These are phyloP conservation scores for Ceratocystis huliohia DNA, from an alignment of 2,329 filamentous ascomycete genomes.

Conservation along the genomic window DNA sequence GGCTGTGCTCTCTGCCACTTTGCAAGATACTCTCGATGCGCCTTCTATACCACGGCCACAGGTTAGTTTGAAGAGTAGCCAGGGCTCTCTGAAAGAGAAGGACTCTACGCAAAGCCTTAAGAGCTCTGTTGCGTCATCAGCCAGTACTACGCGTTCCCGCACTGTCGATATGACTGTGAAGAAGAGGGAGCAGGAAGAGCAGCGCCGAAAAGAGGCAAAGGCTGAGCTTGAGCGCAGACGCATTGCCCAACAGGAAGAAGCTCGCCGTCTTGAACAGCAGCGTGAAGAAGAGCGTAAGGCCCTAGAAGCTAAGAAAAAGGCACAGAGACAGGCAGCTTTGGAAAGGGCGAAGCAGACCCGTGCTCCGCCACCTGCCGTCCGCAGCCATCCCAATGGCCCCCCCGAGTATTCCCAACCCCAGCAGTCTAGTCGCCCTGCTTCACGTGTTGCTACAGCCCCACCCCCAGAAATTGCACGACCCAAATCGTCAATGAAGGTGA, in stretches of 20 bases:
- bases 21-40: constrained; percentile 41
- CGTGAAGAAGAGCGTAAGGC: constrained; percentile 49
- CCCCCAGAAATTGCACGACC: constrained; percentile 29
- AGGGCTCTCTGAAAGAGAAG: constrained; percentile 49
- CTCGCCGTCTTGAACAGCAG: constrained; percentile 42
- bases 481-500: constrained; percentile 31
- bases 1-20: constrained; percentile 42
- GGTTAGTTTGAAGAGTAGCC: constrained; percentile 53
- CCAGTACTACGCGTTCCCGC: constrained; percentile 47
- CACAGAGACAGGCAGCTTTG: constrained; percentile 49
- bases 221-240: constrained; percentile 68
- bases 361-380: constrained; percentile 47
- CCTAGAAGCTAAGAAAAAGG: constrained; percentile 52
- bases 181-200: constrained; percentile 76
- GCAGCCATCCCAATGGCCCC: constrained; percentile 41
- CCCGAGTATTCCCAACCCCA: constrained; percentile 33
- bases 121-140: constrained; percentile 42
- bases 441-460: constrained; percentile 44
- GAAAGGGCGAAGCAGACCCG: constrained; percentile 53
- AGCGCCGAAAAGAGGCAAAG: constrained; percentile 71
- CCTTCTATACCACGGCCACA: constrained; percentile 31
- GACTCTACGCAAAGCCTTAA: constrained; percentile 48
- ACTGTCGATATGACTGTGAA: constrained; percentile 63
- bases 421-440: constrained; percentile 35
- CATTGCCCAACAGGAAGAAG: constrained; percentile 52